Evolutionary conservation across 2,329 filamentous ascomycete species (phyloP), one percentile per base, ranked within the genome.

Genomic region (Trichophyton schoenleinii): DNA sequence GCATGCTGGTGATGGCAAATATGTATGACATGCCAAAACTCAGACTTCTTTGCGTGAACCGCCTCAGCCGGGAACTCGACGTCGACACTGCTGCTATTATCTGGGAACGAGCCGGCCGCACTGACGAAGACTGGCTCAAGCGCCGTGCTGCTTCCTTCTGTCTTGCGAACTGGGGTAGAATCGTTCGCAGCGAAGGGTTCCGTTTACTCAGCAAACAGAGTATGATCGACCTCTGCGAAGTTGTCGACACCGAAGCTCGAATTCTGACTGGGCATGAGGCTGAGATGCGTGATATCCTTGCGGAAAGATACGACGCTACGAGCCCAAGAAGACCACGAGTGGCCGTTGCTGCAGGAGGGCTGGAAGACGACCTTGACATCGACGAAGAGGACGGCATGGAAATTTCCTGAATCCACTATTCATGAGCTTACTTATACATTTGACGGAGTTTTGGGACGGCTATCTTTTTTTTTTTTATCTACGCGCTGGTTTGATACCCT

Each of bases 1-100:
- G 94, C 7, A 84, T 99, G 73, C 81, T 99, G 2, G 92, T 99
- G 65, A 95, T 99, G 89, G 91, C 91, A 49, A 96, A 97, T 72
- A 89, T 97, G 55, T 99, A 99, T 76, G 92, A 96, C 70, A 95
- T 99, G 77, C 91, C 91, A 0, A 90, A 94, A 67, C 83, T 99
- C 25, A 88, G 92, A 20, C 82, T 96, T 6, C 81, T 97, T 1
- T 96, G 92, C 71, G 88, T 97, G 60, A 92, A 96, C 71, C 84
- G 94, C 7, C 81, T 99, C 2, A 87, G 88, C 61, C 88, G 89
- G 64, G 94, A 99, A 70, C 82, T 99, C 2, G 92, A 97, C 70
- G 87, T 97, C 44, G 89, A 95, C 63, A 91, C 96, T 70, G 92
- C 92, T 2, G 96, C 94, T 65, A 87, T 95, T 67, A 91, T 96